Conservation (phyloP, 2,329 filamentous ascomycete genomes). For the Stromatinia cepivora region DNA sequence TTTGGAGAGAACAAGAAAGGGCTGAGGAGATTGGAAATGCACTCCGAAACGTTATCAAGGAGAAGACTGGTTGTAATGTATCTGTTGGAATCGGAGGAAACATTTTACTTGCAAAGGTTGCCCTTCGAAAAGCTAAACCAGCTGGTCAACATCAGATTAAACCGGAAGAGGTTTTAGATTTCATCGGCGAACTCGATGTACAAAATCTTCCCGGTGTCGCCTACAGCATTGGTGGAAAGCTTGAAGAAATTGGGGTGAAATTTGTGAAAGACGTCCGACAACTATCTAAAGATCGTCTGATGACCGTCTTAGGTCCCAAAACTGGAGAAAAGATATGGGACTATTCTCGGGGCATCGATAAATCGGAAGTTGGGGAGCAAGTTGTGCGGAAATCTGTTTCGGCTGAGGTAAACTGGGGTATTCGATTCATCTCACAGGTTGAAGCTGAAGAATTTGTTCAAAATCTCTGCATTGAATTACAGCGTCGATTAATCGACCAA, state of each 20-base stretch:
- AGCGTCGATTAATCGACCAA: conserved; percentile 77
- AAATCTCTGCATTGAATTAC: conserved; percentile 81
- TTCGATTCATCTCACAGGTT: conserved; percentile 86
- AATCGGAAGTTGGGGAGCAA: conserved; percentile 80
- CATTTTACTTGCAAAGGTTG: conserved; percentile 87
- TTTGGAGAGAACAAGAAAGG: conserved; percentile 76
- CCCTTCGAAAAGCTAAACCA: conserved; percentile 87
- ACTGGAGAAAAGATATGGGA: conserved; percentile 90
- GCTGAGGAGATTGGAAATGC: conserved; percentile 68
- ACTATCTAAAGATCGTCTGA: conserved; percentile 72
- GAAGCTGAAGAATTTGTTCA: conserved; percentile 91
- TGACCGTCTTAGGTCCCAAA: conserved; percentile 78
- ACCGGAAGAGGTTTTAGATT: conserved; percentile 73
- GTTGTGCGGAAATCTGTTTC: conserved; percentile 89
- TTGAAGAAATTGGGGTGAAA: conserved; percentile 83
- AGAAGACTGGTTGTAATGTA: conserved; percentile 78
- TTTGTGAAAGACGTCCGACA: conserved; percentile 80
- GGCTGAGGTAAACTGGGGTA: conserved; percentile 97
- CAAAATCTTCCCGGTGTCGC: conserved; percentile 90
- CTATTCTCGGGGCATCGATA: conserved; percentile 86
- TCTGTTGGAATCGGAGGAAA: conserved; percentile 92
- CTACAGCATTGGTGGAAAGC: conserved; percentile 79
- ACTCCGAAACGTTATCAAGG: conserved; percentile 69
- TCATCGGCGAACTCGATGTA: conserved; percentile 76
- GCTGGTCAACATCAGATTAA: conserved; percentile 89